phyloP scores from a whole-genome alignment of 306 rosid species.

The Cucurbita moschata region DNA sequence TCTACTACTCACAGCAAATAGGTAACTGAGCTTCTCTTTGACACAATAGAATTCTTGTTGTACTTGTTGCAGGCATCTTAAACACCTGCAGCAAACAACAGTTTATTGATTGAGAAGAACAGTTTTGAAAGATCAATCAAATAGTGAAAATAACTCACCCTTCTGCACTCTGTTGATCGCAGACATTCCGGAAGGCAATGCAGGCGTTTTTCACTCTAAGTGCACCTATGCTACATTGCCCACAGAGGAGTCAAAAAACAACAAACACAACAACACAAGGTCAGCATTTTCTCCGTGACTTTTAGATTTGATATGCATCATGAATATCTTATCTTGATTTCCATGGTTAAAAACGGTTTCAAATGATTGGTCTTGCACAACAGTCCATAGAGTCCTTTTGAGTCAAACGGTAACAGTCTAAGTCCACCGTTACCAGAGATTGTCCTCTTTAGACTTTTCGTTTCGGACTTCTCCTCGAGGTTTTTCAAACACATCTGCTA shows the following conservation, averaged over 20 bases:
- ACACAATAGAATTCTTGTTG: conserved; percentile 68
- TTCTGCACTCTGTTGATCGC: conserved; percentile 69
- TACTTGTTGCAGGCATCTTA: conserved; percentile 77
- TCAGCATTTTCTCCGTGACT: not conserved
- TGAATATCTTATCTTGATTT: not conserved
- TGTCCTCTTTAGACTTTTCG: too few relatives aligned
- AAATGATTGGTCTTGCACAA: not conserved
- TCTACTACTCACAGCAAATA: conserved; percentile 43
- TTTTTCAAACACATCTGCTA: too few relatives aligned
- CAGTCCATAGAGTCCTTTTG: too few relatives aligned
- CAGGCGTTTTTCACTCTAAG: conserved; percentile 74
- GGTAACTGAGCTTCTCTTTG: conserved; percentile 75
- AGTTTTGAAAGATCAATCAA: not conserved
- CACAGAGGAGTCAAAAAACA: not conserved
- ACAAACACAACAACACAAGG: not conserved
- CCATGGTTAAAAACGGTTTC: not conserved
- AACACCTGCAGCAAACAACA: conserved; percentile 44
- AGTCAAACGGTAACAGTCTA: not conserved
- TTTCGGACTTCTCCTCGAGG: too few relatives aligned
- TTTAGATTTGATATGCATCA: not conserved
- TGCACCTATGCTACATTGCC: conserved; percentile 68
- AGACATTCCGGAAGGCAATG: conserved; percentile 62
- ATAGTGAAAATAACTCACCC: conserved; percentile 47
- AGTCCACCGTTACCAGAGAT: too few relatives aligned
- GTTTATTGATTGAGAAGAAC: not conserved